phyloP scores from a whole-genome alignment of 2,329 filamentous ascomycete species.

The Fusarium sacchari region DNA sequence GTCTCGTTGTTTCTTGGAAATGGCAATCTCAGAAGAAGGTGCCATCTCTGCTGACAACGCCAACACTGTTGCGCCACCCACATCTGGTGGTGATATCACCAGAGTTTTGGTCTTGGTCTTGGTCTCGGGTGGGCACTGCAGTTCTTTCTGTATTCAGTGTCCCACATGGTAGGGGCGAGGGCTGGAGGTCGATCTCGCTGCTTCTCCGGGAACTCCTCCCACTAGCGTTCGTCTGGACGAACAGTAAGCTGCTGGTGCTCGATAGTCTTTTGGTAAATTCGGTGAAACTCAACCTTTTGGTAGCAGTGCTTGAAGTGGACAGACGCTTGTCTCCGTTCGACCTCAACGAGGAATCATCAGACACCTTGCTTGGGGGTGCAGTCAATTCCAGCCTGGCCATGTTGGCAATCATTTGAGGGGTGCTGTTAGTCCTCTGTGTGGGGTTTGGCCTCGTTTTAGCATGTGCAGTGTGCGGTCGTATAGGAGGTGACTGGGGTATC shows the following conservation, averaged over 20 bases:
- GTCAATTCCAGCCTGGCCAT: conserved; percentile 40
- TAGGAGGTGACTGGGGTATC: conserved; percentile 41
- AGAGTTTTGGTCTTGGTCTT: conserved; percentile 46
- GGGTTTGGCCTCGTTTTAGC: conserved; percentile 57
- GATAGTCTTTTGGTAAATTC: conserved; percentile 70
- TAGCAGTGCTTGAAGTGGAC: conserved; percentile 65
- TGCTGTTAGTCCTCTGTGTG: conserved; percentile 59
- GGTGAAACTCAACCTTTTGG: conserved; percentile 68
- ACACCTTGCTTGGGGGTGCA: conserved; percentile 36
- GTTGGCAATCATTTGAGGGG: conserved; percentile 55
- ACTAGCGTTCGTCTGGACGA: conserved; percentile 67
- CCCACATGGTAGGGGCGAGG: conserved; percentile 48
- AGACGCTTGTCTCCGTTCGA: conserved; percentile 58
- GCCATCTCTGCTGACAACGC: conserved; percentile 63
- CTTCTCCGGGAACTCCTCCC: conserved; percentile 59
- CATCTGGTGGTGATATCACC: conserved; percentile 56
- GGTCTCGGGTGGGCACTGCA: conserved; percentile 46
- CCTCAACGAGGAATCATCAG: conserved; percentile 49
- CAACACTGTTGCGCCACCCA: conserved; percentile 67
- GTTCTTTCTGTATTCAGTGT: conserved; percentile 57
- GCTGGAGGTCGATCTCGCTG: conserved; percentile 56
- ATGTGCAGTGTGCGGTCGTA: conserved; percentile 65
- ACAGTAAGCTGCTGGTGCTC: conserved; percentile 68
- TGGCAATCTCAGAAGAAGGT: conserved; percentile 58
- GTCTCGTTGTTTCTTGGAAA: background rate